A percentile compares a stretch with the other conserved stretches of the same genome.
phyloP scores from a whole-genome alignment of 768 basidiomycete species.

The Hirschioporus abietinus region DNA sequence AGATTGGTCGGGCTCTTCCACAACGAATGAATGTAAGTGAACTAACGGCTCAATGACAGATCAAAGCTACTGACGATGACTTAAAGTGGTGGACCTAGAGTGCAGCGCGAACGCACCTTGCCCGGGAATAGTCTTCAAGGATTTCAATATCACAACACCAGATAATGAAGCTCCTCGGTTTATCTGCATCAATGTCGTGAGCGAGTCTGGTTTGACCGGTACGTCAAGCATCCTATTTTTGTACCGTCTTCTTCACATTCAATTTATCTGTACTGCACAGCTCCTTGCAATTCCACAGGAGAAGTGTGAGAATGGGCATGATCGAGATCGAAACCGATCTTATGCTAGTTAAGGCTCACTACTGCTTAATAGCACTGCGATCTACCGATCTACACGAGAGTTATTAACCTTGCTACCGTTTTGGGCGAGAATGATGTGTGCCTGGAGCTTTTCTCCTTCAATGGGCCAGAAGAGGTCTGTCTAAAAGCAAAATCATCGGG shows the following conservation, averaged over 20 bases:
- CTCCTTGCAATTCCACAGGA: not conserved
- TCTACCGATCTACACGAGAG: not conserved
- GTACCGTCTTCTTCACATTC: not conserved
- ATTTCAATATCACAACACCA: constrained; percentile 36
- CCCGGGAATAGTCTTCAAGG: constrained; percentile 34
- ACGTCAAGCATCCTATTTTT: constrained; percentile 7
- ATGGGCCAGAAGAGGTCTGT: not conserved
- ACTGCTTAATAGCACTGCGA: not conserved
- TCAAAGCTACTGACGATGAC: not conserved
- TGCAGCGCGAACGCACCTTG: constrained; percentile 48
- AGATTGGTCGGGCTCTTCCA: constrained; percentile 42
- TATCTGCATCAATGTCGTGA: constrained; percentile 44
- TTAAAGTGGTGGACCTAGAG: constrained; percentile 42
- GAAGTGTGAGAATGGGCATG: not conserved
- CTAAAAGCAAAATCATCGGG: not conserved
- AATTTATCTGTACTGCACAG: not conserved
- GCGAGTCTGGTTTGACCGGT: constrained; percentile 25
- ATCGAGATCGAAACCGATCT: too few species aligned
- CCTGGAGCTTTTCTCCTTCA: not conserved
- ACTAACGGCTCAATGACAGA: not conserved
- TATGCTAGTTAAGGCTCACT: too few species aligned
- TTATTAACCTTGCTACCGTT: not conserved
- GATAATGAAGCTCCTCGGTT: constrained; percentile 29
- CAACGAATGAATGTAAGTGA: constrained; percentile 32
- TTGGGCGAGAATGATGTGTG: not conserved